These are phyloP conservation scores for Pythium aquatile DNA, from an alignment of 352 stramenopile genomes.

Conservation along the genomic window DNA sequence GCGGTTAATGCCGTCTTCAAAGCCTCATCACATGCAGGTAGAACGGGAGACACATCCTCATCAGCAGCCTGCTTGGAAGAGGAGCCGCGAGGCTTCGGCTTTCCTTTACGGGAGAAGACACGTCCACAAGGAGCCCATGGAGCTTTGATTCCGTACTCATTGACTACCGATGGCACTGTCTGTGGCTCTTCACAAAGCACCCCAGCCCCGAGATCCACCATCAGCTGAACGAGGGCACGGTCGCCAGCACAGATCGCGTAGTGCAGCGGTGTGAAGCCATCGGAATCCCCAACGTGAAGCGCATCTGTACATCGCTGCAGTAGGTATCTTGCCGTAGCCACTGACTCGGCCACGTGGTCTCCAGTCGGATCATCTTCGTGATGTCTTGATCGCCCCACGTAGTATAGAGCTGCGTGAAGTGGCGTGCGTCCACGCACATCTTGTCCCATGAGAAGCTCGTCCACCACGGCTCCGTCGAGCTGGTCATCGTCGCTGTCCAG, in stretches of 20 bases:
- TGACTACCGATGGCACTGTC: background rate
- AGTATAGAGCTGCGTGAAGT: conserved; percentile 23
- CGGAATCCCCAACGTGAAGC: conserved; percentile 40
- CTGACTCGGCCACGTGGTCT: background rate
- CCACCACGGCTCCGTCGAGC: conserved; percentile 8
- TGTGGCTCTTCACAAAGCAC: background rate
- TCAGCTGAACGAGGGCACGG: conserved; percentile 32
- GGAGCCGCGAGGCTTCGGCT: background rate
- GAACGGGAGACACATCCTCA: background rate
- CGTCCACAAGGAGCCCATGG: background rate
- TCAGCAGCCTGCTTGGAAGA: background rate
- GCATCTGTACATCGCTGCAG: conserved; percentile 25
- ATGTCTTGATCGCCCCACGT: background rate
- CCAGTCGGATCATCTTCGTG: background rate
- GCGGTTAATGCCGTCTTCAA: too few species aligned
- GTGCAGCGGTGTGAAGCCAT: conserved; percentile 45
- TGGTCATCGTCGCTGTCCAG: conserved; percentile 21
- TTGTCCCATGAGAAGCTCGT: conserved; percentile 32
- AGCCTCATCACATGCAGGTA: too few species aligned
- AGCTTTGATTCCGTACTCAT: background rate
- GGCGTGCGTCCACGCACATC: conserved; percentile 48
- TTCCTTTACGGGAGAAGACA: background rate
- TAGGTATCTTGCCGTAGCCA: conserved; percentile 33
- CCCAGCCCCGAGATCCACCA: conserved; percentile 46
- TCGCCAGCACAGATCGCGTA: conserved; percentile 42